Evolutionary conservation across 2,329 filamentous ascomycete genomes (phyloP).

Genomic region (Volutella citrinella): DNA sequence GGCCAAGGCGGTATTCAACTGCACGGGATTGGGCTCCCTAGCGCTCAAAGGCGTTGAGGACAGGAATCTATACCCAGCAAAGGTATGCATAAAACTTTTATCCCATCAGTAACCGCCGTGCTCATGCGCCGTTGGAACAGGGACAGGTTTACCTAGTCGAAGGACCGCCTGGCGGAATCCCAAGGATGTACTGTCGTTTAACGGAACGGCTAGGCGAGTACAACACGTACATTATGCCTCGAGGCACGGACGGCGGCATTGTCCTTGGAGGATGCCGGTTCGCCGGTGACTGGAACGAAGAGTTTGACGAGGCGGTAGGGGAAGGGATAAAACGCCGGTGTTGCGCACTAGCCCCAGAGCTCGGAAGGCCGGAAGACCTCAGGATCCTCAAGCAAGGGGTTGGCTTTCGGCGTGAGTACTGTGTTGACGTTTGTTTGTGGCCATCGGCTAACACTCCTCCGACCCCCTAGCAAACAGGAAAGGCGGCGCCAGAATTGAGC

Average conservation of each 20-base stretch:
- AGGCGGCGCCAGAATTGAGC: conserved; percentile 30
- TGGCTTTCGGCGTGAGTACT: conserved; percentile 28
- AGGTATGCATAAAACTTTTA: conserved; percentile 40
- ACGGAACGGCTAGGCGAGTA: conserved; percentile 39
- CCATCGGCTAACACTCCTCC: no score
- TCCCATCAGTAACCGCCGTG: no score
- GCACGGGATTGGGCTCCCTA: conserved; percentile 68
- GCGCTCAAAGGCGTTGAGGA: conserved; percentile 75
- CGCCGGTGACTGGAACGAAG: conserved; percentile 30
- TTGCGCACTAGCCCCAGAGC: conserved; percentile 31
- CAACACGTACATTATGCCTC: conserved; percentile 42
- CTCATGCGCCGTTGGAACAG: no score
- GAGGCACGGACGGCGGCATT: conserved; percentile 32
- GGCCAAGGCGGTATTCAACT: conserved; percentile 63
- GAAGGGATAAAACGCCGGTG: conserved; percentile 32
- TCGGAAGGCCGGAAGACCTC: conserved; percentile 30
- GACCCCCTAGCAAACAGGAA: conserved; percentile 17
- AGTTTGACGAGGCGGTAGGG: conserved; percentile 27
- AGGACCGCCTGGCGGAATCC: conserved; percentile 34
- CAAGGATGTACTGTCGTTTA: conserved; percentile 39
- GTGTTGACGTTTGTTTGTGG: no score
- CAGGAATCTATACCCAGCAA: conserved; percentile 62
- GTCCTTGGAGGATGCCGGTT: conserved; percentile 32
- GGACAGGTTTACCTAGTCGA: conserved; percentile 33
- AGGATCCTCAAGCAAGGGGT: conserved; percentile 32